phyloP scores from a whole-genome alignment of 257 asterid genomes.

The Lithospermum erythrorhizon region DNA sequence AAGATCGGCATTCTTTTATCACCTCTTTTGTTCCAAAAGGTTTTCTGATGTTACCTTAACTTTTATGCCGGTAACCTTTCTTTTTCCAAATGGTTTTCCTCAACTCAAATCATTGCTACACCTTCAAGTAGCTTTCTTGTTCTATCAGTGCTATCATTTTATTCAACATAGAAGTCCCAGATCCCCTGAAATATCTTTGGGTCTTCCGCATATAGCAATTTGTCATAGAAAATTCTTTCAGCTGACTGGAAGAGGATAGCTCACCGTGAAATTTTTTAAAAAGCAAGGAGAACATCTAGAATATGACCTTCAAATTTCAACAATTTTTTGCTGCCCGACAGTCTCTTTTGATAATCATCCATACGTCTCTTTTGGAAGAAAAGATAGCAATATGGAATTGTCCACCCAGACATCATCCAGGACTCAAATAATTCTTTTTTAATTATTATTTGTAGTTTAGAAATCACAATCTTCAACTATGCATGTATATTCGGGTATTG shows the following conservation, averaged over 20 bases:
- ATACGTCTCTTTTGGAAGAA: neutral
- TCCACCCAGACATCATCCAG: neutral
- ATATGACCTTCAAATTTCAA: neutral
- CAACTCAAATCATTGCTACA: neutral
- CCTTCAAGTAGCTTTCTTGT: neutral
- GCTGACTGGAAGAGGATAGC: neutral
- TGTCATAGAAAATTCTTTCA: neutral
- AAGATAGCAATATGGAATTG: neutral
- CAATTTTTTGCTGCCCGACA: neutral
- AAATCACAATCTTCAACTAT: conserved; percentile 39
- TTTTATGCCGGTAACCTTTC: neutral
- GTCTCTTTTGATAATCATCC: neutral
- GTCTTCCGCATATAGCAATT: no score
- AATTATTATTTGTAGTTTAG: conserved; percentile 19
- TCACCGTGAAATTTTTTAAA: no score
- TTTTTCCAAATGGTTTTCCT: neutral
- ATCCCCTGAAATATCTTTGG: neutral
- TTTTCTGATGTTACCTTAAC: neutral
- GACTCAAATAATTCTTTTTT: neutral
- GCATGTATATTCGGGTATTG: conserved; percentile 70
- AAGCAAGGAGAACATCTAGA: no score
- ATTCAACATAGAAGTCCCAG: neutral
- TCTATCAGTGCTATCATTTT: no score
- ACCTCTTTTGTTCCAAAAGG: neutral
- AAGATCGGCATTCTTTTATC: no score